Evolutionary conservation across 805 yeast species (phyloP).

Genomic region (Torulaspora quercuum): DNA sequence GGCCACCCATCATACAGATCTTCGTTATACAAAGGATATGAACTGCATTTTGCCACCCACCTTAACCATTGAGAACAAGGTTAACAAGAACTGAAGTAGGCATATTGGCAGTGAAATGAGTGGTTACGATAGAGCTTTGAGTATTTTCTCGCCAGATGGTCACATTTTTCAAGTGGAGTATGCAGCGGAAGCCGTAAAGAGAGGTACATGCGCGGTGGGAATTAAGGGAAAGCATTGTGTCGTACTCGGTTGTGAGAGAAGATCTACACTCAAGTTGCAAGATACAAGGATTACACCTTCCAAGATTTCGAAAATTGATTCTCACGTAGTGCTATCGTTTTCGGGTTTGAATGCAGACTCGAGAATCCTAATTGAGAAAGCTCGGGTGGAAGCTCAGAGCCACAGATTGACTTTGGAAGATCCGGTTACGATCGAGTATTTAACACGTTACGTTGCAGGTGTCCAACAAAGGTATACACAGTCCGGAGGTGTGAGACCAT

Average conservation of each 20-base stretch:
- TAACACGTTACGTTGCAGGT: constrained; percentile 95
- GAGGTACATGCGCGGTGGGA: constrained; percentile 98
- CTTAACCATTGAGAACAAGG: background rate
- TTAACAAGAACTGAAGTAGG: background rate
- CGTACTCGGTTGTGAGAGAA: constrained; percentile 93
- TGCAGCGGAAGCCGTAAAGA: constrained; percentile 94
- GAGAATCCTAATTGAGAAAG: constrained; percentile 87
- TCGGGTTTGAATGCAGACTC: constrained; percentile 99
- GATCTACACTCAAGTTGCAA: constrained; percentile 91
- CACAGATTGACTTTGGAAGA: constrained; percentile 93
- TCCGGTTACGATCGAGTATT: constrained; percentile 84
- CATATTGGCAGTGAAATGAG: constrained; percentile 68
- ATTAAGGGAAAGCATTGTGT: constrained; percentile 87
- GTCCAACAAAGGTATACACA: constrained; percentile 96
- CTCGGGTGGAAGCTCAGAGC: constrained; percentile 94
- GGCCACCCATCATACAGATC: no score
- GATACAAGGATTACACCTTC: constrained; percentile 96
- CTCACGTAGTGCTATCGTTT: constrained; percentile 87
- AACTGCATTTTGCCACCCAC: constrained; percentile 13
- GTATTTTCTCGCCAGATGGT: constrained; percentile 98
- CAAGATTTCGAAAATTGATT: constrained; percentile 86
- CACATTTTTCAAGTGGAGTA: constrained; percentile 98
- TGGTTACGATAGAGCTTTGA: constrained; percentile 98
- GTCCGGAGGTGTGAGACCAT: constrained; percentile 97
- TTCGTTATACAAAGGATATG: no score